Percentiles rank a stretch among this genome's conserved stretches.
Evolutionary conservation across 1,284 basidiomycete species (phyloP).

Genomic region (Flammula alnicola): DNA sequence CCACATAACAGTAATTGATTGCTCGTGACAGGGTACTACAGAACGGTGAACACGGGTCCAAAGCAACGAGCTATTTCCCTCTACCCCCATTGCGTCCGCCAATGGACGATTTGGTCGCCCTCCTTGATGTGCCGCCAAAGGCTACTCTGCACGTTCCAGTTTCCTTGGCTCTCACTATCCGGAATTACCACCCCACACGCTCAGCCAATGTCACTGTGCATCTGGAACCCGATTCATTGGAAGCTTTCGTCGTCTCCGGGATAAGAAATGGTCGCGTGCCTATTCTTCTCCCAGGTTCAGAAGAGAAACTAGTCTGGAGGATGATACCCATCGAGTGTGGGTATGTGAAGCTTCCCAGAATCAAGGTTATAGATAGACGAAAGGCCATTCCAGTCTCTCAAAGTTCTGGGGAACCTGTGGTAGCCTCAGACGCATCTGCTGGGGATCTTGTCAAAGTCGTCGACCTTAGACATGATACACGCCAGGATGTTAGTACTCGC

Average conservation of each 20-base stretch:
- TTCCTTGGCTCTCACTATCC: slow-evolving; percentile 58
- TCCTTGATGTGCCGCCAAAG: slow-evolving; percentile 62
- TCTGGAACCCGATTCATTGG: slow-evolving; percentile 66
- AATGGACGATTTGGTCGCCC: slow-evolving; percentile 61
- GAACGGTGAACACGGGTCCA: slow-evolving; percentile 45
- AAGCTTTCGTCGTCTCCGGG: slow-evolving; percentile 70
- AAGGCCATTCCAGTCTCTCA: slow-evolving; percentile 34
- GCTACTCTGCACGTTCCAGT: slow-evolving; percentile 67
- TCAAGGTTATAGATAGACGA: slow-evolving; percentile 63
- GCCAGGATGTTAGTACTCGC: slow-evolving; percentile 1
- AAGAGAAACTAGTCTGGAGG: slow-evolving; percentile 66
- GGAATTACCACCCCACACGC: slow-evolving; percentile 64
- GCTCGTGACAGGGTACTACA: slow-evolving; percentile 42
- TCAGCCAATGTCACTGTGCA: slow-evolving; percentile 71
- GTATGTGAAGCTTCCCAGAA: slow-evolving; percentile 57
- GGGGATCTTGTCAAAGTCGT: slow-evolving; percentile 54
- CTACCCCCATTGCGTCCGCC: slow-evolving; percentile 67
- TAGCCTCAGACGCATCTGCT: slow-evolving; percentile 17
- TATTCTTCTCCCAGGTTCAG: slow-evolving; percentile 69
- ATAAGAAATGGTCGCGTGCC: slow-evolving; percentile 66
- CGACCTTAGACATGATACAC: slow-evolving; percentile 50
- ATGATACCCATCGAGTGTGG: slow-evolving; percentile 77
- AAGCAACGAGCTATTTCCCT: slow-evolving; percentile 52
- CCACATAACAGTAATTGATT: slow-evolving; percentile 5
- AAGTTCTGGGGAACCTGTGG: slow-evolving; percentile 19